Percentiles rank a stretch among this genome's conserved stretches.
These are phyloP conservation scores for Linnemannia elongata DNA, from an alignment of 192 early-diverging fungal species.

Conservation along the genomic window DNA sequence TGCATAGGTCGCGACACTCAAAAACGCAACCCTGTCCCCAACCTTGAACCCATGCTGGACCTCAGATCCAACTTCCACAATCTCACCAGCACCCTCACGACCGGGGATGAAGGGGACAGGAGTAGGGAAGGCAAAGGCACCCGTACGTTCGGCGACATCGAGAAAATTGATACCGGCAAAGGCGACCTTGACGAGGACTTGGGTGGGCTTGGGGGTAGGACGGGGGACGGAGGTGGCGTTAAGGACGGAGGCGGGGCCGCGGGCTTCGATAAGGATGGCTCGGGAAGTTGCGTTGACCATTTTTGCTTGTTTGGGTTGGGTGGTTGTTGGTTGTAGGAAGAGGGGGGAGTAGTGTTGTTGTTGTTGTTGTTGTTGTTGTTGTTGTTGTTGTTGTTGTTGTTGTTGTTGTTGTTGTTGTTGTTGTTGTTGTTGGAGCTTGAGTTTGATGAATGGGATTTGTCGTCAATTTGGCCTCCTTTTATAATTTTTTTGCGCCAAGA, in stretches of 20 bases:
- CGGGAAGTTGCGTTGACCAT: not conserved
- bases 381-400: no score
- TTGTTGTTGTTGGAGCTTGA: no score
- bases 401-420: no score
- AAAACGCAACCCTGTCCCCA: slow-evolving; percentile 86
- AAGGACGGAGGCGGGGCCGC: slow-evolving; percentile 69
- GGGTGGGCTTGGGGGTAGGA: slow-evolving; percentile 59
- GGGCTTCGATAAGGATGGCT: slow-evolving; percentile 1
- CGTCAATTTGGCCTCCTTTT: no score
- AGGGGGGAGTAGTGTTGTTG: no score
- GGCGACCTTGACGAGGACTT: slow-evolving; percentile 78
- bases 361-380: no score
- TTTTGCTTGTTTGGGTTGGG: not conserved
- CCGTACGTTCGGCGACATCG: slow-evolving; percentile 87
- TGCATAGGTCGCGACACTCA: slow-evolving; percentile 73
- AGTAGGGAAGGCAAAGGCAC: slow-evolving; percentile 69
- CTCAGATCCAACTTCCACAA: slow-evolving; percentile 74
- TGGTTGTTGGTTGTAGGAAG: no score
- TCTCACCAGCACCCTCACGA: slow-evolving; percentile 82
- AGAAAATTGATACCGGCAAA: slow-evolving; percentile 89
- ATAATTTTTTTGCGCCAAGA: no score
- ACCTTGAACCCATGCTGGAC: slow-evolving; percentile 65
- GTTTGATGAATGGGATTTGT: no score
- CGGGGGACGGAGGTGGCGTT: slow-evolving; percentile 56
- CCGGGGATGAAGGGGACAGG: slow-evolving; percentile 76